Percentiles rank a stretch among this genome's conserved stretches.
Conservation (phyloP, 2,329 filamentous ascomycete species). For the Fusarium annulatum region DNA sequence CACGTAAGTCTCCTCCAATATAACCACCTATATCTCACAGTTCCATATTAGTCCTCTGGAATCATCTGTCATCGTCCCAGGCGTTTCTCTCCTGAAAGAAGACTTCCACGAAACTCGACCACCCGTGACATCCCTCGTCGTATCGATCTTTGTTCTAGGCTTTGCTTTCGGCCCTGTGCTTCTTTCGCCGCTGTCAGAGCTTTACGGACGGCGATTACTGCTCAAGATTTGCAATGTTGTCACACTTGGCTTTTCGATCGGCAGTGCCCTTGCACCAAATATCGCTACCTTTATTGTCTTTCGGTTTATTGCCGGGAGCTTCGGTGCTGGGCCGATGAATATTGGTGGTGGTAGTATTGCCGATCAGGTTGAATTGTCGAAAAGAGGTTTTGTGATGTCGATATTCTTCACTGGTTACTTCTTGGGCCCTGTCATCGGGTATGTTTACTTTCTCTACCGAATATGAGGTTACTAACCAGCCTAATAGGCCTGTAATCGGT, state of each 20-base stretch:
- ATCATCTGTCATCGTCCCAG: conserved; percentile 14
- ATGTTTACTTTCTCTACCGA: rapidly evolving
- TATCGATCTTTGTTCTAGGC: conserved; percentile 13
- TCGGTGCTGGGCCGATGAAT: conserved; percentile 15
- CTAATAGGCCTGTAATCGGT: background rate
- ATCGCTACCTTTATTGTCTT: conserved; percentile 8
- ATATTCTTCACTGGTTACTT: conserved; percentile 18
- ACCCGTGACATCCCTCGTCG: conserved; percentile 28
- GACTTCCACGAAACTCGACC: conserved; percentile 3
- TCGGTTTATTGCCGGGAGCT: conserved; percentile 6
- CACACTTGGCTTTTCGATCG: conserved; percentile 6
- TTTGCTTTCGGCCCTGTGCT: conserved; percentile 15
- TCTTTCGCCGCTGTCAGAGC: conserved; percentile 7
- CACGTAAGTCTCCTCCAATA: background rate
- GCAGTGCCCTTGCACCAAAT: background rate
- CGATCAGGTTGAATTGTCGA: background rate
- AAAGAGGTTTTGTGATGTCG: conserved; percentile 13
- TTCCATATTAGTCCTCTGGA: background rate
- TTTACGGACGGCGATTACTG: conserved; percentile 12
- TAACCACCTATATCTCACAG: background rate
- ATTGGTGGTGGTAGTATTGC: conserved; percentile 14
- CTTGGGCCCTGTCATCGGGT: conserved; percentile 8
- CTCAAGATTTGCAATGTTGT: conserved; percentile 8
- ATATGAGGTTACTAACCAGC: background rate
- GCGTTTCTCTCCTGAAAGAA: conserved; percentile 10